phyloP scores from a whole-genome alignment of 768 basidiomycete species.

The Mycena chlorophos region DNA sequence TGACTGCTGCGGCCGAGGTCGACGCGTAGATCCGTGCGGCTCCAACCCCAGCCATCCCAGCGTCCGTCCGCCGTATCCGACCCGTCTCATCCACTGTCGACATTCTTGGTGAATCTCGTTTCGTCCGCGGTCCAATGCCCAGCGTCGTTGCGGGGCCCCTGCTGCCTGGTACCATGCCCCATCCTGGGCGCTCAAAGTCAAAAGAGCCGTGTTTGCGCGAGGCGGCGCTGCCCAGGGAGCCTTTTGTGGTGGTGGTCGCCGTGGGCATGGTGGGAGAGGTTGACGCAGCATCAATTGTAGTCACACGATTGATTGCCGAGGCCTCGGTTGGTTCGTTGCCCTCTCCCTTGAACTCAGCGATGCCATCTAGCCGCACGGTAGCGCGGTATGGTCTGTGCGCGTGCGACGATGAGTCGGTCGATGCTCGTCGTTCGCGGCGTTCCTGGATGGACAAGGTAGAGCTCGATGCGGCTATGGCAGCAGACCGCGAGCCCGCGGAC shows the following conservation, averaged over 20 bases:
- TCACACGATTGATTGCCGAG: neutral
- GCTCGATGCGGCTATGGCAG: constrained; percentile 12
- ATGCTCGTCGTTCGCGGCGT: constrained; percentile 15
- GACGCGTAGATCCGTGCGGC: constrained; percentile 18
- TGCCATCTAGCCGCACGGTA: constrained; percentile 8
- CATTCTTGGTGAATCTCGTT: constrained; percentile 25
- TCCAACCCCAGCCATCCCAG: constrained; percentile 21
- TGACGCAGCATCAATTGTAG: neutral
- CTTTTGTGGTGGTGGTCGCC: constrained; percentile 1
- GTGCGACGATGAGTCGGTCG: constrained; percentile 15
- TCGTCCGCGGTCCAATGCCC: constrained; percentile 34
- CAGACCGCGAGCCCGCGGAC: constrained; percentile 4
- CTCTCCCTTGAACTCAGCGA: constrained; percentile 14
- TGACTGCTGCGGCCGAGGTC: constrained; percentile 15
- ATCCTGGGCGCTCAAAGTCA: constrained; percentile 72
- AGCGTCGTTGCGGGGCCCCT: constrained; percentile 38
- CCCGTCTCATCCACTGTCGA: constrained; percentile 13
- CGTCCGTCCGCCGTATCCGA: neutral
- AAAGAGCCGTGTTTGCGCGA: constrained; percentile 65
- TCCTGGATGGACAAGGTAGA: constrained; percentile 7
- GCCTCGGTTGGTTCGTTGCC: constrained; percentile 1
- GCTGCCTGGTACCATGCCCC: constrained; percentile 47
- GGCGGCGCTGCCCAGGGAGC: constrained; percentile 4
- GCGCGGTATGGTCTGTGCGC: constrained; percentile 11
- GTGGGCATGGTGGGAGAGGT: constrained; percentile 4